Percentiles rank a stretch among this genome's conserved stretches.
These are phyloP conservation scores for Golubevia sp. DNA, from an alignment of 1,284 basidiomycete genomes.

Conservation along the genomic window DNA sequence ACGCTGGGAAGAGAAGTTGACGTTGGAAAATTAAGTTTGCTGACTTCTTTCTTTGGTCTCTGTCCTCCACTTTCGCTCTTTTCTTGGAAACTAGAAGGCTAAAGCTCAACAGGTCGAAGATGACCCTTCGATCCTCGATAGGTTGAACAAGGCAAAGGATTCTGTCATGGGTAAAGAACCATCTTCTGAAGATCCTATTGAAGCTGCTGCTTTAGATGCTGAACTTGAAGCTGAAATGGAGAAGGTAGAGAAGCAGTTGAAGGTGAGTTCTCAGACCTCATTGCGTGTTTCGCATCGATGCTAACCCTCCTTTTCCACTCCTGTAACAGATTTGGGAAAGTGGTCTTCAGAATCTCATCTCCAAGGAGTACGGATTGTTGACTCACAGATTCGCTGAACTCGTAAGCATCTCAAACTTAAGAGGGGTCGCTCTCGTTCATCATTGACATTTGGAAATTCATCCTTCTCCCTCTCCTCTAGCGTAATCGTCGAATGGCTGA, in stretches of 20 bases:
- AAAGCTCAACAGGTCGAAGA: constrained; percentile 15
- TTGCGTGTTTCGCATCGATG: too few relatives aligned
- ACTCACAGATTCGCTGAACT: constrained; percentile 34
- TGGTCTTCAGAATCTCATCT: constrained; percentile 34
- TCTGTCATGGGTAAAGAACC: constrained; percentile 20
- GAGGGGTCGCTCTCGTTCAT: not conserved
- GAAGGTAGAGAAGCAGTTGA: constrained; percentile 34
- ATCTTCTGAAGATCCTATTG: constrained; percentile 23
- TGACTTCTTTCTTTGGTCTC: not conserved
- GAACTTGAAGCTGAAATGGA: constrained; percentile 41
- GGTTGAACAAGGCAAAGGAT: constrained; percentile 33
- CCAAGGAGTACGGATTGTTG: constrained; percentile 39
- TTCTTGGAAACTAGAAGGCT: constrained; percentile 9
- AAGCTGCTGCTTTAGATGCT: constrained; percentile 36
- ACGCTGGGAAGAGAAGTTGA: too few relatives aligned
- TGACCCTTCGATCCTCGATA: constrained; percentile 32
- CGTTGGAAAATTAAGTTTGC: too few relatives aligned
- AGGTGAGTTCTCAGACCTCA: constrained; percentile 10
- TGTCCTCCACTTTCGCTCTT: not conserved
- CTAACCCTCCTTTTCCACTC: too few relatives aligned
- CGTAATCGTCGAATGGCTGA: constrained; percentile 21
- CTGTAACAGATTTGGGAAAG: constrained; percentile 20
- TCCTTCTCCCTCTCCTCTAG: not conserved
- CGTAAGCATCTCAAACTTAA: not conserved
- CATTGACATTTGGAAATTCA: not conserved